These are phyloP conservation scores for Fusarium haematococcum DNA, from an alignment of 2,329 filamentous ascomycete species.

Conservation along the genomic window DNA sequence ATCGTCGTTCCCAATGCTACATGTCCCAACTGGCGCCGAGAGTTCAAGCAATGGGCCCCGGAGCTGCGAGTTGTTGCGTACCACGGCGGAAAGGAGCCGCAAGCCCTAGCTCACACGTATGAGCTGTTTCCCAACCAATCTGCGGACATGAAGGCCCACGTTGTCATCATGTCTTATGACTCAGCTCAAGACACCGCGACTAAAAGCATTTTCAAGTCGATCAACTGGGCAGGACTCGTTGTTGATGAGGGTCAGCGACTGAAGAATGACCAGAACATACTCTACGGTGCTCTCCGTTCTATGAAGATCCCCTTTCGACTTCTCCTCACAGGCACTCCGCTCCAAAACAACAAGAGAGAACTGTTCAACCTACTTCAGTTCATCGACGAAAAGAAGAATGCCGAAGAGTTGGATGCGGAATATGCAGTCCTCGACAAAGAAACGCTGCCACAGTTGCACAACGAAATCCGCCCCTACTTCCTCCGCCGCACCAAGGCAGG, in stretches of 20 bases:
- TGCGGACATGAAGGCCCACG: slow-evolving; percentile 83
- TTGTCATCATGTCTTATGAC: slow-evolving; percentile 96
- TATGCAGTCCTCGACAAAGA: slow-evolving; percentile 85
- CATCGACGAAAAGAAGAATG: slow-evolving; percentile 78
- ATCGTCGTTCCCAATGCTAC: slow-evolving; percentile 95
- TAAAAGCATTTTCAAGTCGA: slow-evolving; percentile 71
- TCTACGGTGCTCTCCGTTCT: slow-evolving; percentile 80
- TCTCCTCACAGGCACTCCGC: slow-evolving; percentile 88
- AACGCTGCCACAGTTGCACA: slow-evolving; percentile 83
- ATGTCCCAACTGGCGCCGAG: slow-evolving; percentile 96
- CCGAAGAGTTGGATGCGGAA: slow-evolving; percentile 78
- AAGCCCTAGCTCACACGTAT: slow-evolving; percentile 81
- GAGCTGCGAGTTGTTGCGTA: slow-evolving; percentile 90
- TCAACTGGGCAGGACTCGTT: slow-evolving; percentile 88
- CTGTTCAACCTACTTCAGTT: slow-evolving; percentile 98
- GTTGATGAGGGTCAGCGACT: slow-evolving; percentile 96
- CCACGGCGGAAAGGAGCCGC: slow-evolving; percentile 81
- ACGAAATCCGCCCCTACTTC: slow-evolving; percentile 81
- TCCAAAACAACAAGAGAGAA: slow-evolving; percentile 96
- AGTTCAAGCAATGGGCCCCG: slow-evolving; percentile 94
- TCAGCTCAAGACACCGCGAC: slow-evolving; percentile 81
- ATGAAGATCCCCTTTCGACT: slow-evolving; percentile 86
- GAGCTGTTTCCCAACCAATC: slow-evolving; percentile 82
- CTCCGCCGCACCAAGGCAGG: slow-evolving; percentile 86
- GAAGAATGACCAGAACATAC: slow-evolving; percentile 88